A percentile compares a stretch with the other conserved stretches of the same genome.
phyloP scores from a whole-genome alignment of 202 grass and related monocot species.

The Tripidium arundinaceum region DNA sequence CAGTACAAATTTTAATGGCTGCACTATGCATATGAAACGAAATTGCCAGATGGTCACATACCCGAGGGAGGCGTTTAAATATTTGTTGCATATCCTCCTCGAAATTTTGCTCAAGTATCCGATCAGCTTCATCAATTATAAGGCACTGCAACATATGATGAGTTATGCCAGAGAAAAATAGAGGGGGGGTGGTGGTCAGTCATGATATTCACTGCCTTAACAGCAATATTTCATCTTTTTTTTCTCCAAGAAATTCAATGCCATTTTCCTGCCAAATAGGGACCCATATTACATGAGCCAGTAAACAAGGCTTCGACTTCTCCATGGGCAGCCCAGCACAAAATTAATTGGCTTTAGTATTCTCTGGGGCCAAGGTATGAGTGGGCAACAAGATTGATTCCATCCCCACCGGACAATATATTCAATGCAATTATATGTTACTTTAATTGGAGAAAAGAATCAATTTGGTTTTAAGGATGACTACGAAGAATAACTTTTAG shows the following conservation, averaged over 20 bases:
- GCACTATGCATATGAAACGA: background rate
- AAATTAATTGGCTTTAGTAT: background rate
- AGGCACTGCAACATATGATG: conserved; percentile 55
- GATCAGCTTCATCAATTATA: conserved; percentile 95
- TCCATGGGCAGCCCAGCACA: background rate
- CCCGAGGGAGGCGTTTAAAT: conserved; percentile 84
- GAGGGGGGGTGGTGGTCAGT: background rate
- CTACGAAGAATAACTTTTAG: background rate
- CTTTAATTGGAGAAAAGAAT: background rate
- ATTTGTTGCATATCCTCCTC: conserved; percentile 98
- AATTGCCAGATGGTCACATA: conserved; percentile 31
- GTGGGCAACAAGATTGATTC: background rate
- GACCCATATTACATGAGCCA: background rate
- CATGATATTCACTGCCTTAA: background rate
- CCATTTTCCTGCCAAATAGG: background rate
- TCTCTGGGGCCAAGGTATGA: background rate
- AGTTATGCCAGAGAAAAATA: background rate
- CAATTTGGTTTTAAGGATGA: background rate
- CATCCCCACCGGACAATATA: background rate
- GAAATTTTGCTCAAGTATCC: conserved; percentile 86
- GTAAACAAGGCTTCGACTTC: background rate
- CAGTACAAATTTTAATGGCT: background rate
- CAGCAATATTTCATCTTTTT: background rate
- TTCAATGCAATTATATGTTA: background rate
- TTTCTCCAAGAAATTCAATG: background rate